Evolutionary conservation across 2,329 filamentous ascomycete genomes (phyloP).

Genomic region (Aspergillus pseudotamarii): DNA sequence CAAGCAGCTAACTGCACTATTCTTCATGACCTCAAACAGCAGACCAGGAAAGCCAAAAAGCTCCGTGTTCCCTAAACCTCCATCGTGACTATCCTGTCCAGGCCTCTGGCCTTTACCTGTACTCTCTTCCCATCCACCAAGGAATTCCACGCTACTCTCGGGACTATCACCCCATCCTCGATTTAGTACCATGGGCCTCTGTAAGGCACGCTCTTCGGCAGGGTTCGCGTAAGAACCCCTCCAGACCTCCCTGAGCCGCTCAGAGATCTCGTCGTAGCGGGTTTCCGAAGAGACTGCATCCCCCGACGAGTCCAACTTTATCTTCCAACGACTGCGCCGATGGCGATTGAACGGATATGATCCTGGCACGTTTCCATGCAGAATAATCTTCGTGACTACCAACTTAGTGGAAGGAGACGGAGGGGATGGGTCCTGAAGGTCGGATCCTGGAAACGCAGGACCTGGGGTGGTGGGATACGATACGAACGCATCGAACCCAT

Average conservation of each 20-base stretch:
- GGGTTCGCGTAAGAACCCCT: slow-evolving; percentile 63
- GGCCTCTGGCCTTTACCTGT: slow-evolving; percentile 48
- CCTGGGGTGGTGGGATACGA: slow-evolving; percentile 72
- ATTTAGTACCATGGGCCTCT: slow-evolving; percentile 79
- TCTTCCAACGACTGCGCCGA: slow-evolving; percentile 83
- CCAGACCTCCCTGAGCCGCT: slow-evolving; percentile 70
- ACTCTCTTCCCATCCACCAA: slow-evolving; percentile 84
- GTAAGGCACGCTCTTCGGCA: slow-evolving; percentile 56
- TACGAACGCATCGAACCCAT: slow-evolving; percentile 92
- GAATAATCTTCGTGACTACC: slow-evolving; percentile 85
- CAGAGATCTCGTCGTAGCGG: slow-evolving; percentile 72
- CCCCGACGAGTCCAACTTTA: slow-evolving; percentile 53
- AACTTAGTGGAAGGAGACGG: slow-evolving; percentile 59
- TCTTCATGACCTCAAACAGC: slow-evolving; percentile 94
- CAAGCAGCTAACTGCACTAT: slow-evolving; percentile 83
- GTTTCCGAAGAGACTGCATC: slow-evolving; percentile 72
- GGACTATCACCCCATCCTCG: slow-evolving; percentile 90
- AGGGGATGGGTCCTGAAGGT: slow-evolving; percentile 31
- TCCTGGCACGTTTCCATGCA: slow-evolving; percentile 93
- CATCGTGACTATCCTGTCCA: slow-evolving; percentile 46
- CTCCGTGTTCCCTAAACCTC: slow-evolving; percentile 73
- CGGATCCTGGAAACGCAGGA: slow-evolving; percentile 60
- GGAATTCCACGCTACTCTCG: slow-evolving; percentile 82
- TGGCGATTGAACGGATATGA: slow-evolving; percentile 97
- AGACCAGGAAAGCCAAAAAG: slow-evolving; percentile 91